Conservation (phyloP, 768 basidiomycete species). For the Ramaria rubella region DNA sequence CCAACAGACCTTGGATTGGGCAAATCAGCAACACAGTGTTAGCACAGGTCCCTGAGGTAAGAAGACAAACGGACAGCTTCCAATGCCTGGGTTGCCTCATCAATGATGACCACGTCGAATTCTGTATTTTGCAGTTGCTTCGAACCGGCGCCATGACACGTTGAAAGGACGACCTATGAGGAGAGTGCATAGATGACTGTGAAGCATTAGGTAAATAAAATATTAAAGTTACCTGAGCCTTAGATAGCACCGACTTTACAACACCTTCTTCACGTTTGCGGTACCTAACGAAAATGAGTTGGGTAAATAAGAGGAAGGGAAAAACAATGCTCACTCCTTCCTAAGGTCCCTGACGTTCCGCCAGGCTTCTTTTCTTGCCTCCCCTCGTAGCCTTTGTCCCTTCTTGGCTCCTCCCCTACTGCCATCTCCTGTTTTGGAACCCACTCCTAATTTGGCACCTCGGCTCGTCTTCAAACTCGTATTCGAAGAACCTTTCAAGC, state of each 20-base stretch:
- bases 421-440: neutral
- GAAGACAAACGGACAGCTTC: constrained; percentile 62
- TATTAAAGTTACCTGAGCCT: constrained; percentile 53
- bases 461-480: constrained; percentile 51
- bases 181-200: neutral
- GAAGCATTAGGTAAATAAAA: neutral
- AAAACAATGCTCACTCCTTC: constrained; percentile 66
- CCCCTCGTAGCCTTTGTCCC: constrained; percentile 45
- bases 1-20: constrained; percentile 70
- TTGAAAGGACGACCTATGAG: constrained; percentile 77
- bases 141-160: constrained; percentile 91
- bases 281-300: constrained; percentile 47
- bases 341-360: constrained; percentile 78
- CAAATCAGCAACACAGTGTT: neutral
- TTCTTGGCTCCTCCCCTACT: constrained; percentile 40
- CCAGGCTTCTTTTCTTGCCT: constrained; percentile 79
- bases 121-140: constrained; percentile 65
- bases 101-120: constrained; percentile 94
- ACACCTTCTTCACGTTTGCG: constrained; percentile 83
- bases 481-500: constrained; percentile 59
- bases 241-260: constrained; percentile 69
- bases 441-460: constrained; percentile 66
- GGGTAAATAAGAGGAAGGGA: neutral
- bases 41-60: neutral
- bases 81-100: constrained; percentile 95